Conservation (phyloP, 2,329 filamentous ascomycete species). For the Coniochaeta pulveracea region DNA sequence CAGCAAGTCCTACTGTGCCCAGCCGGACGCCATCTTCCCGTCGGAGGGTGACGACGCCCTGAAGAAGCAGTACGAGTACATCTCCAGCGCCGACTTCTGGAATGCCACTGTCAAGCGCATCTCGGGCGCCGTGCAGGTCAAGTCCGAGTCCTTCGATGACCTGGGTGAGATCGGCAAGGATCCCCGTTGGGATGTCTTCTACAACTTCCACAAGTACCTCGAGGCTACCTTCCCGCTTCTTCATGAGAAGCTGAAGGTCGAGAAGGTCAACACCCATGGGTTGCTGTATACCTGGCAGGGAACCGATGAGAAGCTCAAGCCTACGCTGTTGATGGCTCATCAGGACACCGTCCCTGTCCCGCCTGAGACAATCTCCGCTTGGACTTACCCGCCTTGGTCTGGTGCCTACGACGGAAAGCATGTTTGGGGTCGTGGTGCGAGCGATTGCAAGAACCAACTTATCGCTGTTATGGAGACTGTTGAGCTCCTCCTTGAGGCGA, state of each 20-base stretch:
- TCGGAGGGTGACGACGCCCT: conserved; percentile 7
- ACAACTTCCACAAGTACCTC: conserved; percentile 38
- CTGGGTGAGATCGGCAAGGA: conserved; percentile 42
- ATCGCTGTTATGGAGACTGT: conserved; percentile 43
- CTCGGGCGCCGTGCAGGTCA: conserved; percentile 19
- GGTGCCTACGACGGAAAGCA: conserved; percentile 44
- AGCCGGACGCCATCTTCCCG: conserved; percentile 13
- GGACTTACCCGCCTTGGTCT: conserved; percentile 50
- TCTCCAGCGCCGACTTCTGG: conserved; percentile 12
- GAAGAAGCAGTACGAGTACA: conserved; percentile 11
- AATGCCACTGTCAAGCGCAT: conserved; percentile 15
- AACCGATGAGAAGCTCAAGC: conserved; percentile 34
- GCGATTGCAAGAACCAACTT: conserved; percentile 51
- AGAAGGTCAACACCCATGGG: conserved; percentile 48
- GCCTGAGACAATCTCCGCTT: conserved; percentile 33
- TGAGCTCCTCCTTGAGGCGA: conserved; percentile 39
- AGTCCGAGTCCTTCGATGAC: conserved; percentile 25
- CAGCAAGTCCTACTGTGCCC: conserved; percentile 10
- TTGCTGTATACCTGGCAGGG: conserved; percentile 48
- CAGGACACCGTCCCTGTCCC: conserved; percentile 53
- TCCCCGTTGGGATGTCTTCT: conserved; percentile 46
- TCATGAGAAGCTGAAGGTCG: conserved; percentile 32
- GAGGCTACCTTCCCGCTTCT: conserved; percentile 37
- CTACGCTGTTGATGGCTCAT: conserved; percentile 49
- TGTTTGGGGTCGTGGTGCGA: conserved; percentile 50